Percentiles rank a stretch among this genome's conserved stretches.
phyloP scores from a whole-genome alignment of 768 basidiomycete species.

The Podaxis rugospora region DNA sequence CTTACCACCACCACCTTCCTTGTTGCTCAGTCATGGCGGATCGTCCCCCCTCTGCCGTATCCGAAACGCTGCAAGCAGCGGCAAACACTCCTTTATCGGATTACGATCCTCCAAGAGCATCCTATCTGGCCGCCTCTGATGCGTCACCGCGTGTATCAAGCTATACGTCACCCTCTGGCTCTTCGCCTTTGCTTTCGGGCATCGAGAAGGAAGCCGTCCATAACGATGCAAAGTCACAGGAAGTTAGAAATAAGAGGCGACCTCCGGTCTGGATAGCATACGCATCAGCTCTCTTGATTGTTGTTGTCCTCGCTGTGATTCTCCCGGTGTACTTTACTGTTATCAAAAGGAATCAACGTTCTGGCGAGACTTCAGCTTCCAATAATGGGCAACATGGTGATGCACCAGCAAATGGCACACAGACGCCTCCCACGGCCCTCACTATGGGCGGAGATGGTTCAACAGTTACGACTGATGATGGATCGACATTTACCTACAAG shows the following conservation, averaged over 20 bases:
- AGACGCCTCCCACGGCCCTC: constrained; percentile 12
- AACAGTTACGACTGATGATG: constrained; percentile 57
- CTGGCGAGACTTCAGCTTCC: constrained; percentile 8
- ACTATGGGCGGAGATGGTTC: constrained; percentile 69
- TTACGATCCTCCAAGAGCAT: constrained; percentile 16
- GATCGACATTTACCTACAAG: constrained; percentile 68
- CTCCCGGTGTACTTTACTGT: constrained; percentile 57
- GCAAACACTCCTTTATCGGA: constrained; percentile 18
- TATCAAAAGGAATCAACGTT: constrained; percentile 35
- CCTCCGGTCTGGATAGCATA: constrained; percentile 16
- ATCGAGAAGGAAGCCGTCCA: constrained; percentile 8
- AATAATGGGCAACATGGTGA: neutral
- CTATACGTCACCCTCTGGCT: constrained; percentile 16
- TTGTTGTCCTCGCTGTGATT: constrained; percentile 42
- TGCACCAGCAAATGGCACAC: neutral
- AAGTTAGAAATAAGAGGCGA: constrained; percentile 4
- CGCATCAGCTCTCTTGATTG: constrained; percentile 30
- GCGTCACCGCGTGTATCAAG: constrained; percentile 17
- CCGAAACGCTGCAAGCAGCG: constrained; percentile 15
- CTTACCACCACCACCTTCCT: constrained; percentile 2
- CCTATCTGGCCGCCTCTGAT: constrained; percentile 13
- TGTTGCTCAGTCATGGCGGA: constrained; percentile 11
- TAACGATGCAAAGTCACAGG: neutral
- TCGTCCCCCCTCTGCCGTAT: constrained; percentile 14
- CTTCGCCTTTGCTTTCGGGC: constrained; percentile 13